phyloP scores from a whole-genome alignment of 2,329 filamentous ascomycete genomes.

The Epichloe baconii region DNA sequence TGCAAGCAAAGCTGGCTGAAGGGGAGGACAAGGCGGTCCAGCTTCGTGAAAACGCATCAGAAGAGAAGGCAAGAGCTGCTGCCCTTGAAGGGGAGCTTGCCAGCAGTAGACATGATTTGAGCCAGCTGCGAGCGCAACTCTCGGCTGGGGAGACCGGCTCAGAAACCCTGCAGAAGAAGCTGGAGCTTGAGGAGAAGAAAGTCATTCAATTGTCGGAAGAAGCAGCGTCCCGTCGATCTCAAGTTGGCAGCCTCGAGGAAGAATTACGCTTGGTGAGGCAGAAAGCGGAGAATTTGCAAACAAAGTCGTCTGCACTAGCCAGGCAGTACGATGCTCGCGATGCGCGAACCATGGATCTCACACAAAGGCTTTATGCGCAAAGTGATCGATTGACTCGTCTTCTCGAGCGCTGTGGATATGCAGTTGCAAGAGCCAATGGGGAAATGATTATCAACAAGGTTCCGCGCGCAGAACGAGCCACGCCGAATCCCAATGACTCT shows the following conservation, averaged over 20 bases:
- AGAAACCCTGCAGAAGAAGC: constrained; percentile 59
- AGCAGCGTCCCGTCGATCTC: constrained; percentile 62
- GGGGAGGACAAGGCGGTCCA: constrained; percentile 39
- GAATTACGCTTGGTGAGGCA: constrained; percentile 58
- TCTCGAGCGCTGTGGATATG: constrained; percentile 76
- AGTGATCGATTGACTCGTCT: constrained; percentile 75
- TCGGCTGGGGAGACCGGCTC: constrained; percentile 76
- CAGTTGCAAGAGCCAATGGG: constrained; percentile 59
- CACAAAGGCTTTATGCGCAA: constrained; percentile 68
- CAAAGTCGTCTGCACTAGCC: constrained; percentile 35
- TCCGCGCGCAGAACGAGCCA: constrained; percentile 42
- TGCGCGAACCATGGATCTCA: constrained; percentile 66
- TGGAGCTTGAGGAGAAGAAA: constrained; percentile 64
- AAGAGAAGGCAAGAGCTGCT: constrained; percentile 39
- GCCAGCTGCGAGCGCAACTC: constrained; percentile 55
- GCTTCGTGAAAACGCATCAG: constrained; percentile 39
- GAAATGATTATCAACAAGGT: constrained; percentile 64
- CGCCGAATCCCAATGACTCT: constrained; percentile 44
- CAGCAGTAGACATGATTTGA: constrained; percentile 57
- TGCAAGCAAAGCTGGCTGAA: constrained; percentile 37
- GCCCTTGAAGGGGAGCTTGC: constrained; percentile 44
- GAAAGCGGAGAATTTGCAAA: constrained; percentile 43
- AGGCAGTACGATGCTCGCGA: constrained; percentile 57
- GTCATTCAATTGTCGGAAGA: constrained; percentile 55
- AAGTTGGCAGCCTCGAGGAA: constrained; percentile 61